Percentiles rank a stretch among this genome's conserved stretches.
Evolutionary conservation across 2,329 filamentous ascomycete genomes (phyloP).

Genomic region (Pyrenophora graminea): DNA sequence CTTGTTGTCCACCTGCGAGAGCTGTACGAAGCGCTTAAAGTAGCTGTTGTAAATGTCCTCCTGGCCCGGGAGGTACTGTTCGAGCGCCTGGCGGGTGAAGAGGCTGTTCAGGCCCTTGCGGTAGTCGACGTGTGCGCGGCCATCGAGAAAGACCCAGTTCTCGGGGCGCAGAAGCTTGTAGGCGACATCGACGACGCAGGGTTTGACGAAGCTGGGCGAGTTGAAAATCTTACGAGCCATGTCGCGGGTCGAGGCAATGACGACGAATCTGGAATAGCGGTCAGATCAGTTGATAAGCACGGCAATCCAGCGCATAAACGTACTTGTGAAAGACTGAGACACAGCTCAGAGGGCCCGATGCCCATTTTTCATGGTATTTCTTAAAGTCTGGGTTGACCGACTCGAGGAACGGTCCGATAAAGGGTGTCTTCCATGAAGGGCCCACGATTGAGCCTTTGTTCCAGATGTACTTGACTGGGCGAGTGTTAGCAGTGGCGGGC

Average conservation of each 20-base stretch:
- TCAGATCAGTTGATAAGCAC: conserved; percentile 17
- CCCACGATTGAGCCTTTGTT: conserved; percentile 54
- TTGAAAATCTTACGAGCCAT: conserved; percentile 98
- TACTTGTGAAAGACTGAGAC: conserved; percentile 99
- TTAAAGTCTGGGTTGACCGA: conserved; percentile 91
- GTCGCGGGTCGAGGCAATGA: conserved; percentile 92
- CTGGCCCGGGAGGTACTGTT: conserved; percentile 86
- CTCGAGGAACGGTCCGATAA: conserved; percentile 88
- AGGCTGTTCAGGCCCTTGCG: conserved; percentile 94
- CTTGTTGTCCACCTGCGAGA: conserved; percentile 69
- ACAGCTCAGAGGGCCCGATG: conserved; percentile 87
- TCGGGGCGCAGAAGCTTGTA: conserved; percentile 88
- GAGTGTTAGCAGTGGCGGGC: conserved; percentile 40
- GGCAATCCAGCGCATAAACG: conserved; percentile 1
- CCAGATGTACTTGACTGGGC: conserved; percentile 57
- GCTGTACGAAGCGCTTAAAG: conserved; percentile 75
- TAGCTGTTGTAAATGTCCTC: conserved; percentile 90
- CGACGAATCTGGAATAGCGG: conserved; percentile 73
- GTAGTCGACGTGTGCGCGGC: conserved; percentile 92
- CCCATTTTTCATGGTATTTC: conserved; percentile 91
- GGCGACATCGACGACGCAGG: conserved; percentile 92
- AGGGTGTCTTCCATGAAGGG: conserved; percentile 54
- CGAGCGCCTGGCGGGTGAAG: conserved; percentile 88
- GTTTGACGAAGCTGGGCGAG: conserved; percentile 87
- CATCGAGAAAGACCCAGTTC: conserved; percentile 98